Base-by-base conservation (phyloP, 2,329 filamentous ascomycete species). In the Penicillium sp. region DNA sequence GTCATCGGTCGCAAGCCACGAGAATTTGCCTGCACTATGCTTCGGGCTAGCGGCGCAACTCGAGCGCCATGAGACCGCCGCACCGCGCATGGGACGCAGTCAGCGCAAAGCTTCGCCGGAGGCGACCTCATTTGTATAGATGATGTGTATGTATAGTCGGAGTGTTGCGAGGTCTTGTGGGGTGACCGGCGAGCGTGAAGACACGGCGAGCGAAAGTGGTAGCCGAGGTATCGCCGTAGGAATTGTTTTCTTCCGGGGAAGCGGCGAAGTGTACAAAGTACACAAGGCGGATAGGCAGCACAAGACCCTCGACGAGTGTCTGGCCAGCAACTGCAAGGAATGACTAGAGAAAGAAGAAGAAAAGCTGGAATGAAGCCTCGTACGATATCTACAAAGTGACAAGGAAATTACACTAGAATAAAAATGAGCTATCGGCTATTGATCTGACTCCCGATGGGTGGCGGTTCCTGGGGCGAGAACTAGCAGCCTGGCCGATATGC, bases 41-140 rank as follows among this genome's bases (percentile, higher is more conserved):
- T 63, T 58, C 63, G 64, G 37, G 38, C 15, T 55, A 62, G 53
- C 15, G 63, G 60, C n/a, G 63, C 52, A 50, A 58, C 60, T 28
- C 68, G 61, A 28, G 66, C 53, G 12, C 62, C 59, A 47, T 60
- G 63, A 37, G 67, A 55, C 38, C 63, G 45, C 53, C 69, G 63
- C 56, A 72, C 65, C 39, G 70, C 69, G 47, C 61, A 62, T 37
- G 69, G 67, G 51, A 73, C 55, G 54, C 67, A 70, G 48, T 73
- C 69, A 25, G 68, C 64, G 62, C 71, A 72, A 28, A 75, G 58
- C 55, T 67, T 73, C 43, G 66, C 66, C 28, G 72, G 69, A n/a
- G 71, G 61, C 37, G 68, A 68, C 54, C 68, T 74, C 71, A 74
- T 74, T 67, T 55, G 59, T 38, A 28, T 15, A 15, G 5, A 20